Percentiles rank a stretch among this genome's conserved stretches.
Evolutionary conservation across 768 basidiomycete species (phyloP).

Genomic region (Mycena sanguinolenta): DNA sequence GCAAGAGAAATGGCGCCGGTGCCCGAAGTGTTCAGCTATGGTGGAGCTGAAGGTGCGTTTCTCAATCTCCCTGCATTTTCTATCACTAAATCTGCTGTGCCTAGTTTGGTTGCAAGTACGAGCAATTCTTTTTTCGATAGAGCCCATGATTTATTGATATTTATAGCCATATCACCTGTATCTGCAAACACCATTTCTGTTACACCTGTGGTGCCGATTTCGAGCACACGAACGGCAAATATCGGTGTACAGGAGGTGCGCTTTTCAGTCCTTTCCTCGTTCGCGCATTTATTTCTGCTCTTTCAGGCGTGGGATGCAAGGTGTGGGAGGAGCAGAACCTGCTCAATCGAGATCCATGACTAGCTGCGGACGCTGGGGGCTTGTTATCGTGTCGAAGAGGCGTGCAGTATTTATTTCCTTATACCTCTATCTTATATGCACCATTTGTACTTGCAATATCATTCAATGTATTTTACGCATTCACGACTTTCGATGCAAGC

Average conservation of each 20-base stretch:
- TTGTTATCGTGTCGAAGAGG: not conserved
- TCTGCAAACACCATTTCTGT: constrained; percentile 43
- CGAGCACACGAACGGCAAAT: constrained; percentile 36
- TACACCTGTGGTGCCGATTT: constrained; percentile 41
- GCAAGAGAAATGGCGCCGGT: constrained; percentile 40
- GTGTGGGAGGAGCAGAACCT: constrained; percentile 41
- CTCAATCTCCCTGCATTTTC: not conserved
- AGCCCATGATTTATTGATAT: not conserved
- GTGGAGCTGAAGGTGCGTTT: constrained; percentile 47
- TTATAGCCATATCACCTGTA: constrained; percentile 37
- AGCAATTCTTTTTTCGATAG: not conserved
- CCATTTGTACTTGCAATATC: constrained; percentile 10
- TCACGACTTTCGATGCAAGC: too few relatives aligned
- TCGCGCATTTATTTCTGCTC: not conserved
- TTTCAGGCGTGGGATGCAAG: constrained; percentile 35
- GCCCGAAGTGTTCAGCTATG: constrained; percentile 42
- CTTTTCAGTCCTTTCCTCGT: not conserved
- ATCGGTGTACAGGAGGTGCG: constrained; percentile 38
- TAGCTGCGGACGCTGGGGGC: not conserved
- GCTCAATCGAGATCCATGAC: constrained; percentile 23
- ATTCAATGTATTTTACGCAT: constrained; percentile 21
- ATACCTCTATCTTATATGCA: not conserved
- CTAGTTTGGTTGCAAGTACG: constrained; percentile 40
- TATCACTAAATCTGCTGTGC: not conserved
- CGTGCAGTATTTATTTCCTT: not conserved